Evolutionary conservation across 2,329 filamentous ascomycete species (phyloP), one percentile per base, ranked within the genome.

Genomic region (Pseudogymnoascus sp.): DNA sequence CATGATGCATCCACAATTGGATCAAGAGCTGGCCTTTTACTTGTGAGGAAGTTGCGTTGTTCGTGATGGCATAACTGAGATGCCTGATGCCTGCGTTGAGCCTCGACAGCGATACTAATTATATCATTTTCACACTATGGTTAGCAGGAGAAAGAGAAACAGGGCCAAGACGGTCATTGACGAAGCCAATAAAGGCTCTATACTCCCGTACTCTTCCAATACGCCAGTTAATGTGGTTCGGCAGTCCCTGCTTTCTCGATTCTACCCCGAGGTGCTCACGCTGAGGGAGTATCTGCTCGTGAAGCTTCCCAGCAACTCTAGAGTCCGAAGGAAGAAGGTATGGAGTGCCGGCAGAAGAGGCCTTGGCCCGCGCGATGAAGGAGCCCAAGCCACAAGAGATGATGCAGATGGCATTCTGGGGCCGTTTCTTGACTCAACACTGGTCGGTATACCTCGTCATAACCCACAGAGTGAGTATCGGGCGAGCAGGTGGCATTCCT

Each of bases 281-380:
- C 77, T 96, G 64, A 86, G 91, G 69, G 80, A 88, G 64, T 90
- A 91, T 76, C 77, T 93, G 40, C 77, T 93, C 59, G 78, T 78
- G 19, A 83, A 80, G 65, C 81, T 96, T 10, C 88, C 90, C 0
- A 68, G 74, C n/a, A 80, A 84, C 10, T 93, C 90, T 4, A 88
- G 81, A 62, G 72, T 86, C 62, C 77, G 85, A 53, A 77, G 82
- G 31, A 84, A 79, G 70, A 87, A 85, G 69, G 80, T 88, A 59
- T 71, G 76, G 1, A 74, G 73, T 3, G 66, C 85, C 21, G 71
- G 70, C 6, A 60, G 50, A 4, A 26, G 38, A 19, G 37, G 19
- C 8, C 38, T 24, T 19, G 16, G 7, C 14, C 13, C 6, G 14
- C 7, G 10, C 44, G 53, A 21, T 5, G 4, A 29, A 13, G 7